These are phyloP conservation scores for Phytophthora pluvialis DNA, from an alignment of 352 stramenopile species.

Conservation along the genomic window DNA sequence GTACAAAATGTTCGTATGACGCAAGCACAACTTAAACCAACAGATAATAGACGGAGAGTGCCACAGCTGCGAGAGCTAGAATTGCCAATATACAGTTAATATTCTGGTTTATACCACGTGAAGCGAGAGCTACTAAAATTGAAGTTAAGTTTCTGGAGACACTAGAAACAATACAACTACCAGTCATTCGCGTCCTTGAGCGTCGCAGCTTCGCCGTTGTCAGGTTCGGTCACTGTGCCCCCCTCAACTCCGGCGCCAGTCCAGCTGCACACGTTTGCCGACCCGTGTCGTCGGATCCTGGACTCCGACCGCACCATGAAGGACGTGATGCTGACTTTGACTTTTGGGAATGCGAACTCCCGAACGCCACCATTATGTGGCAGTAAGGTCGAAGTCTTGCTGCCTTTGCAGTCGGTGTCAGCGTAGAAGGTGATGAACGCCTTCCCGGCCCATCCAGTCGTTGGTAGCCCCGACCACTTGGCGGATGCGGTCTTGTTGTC, in stretches of 20 bases:
- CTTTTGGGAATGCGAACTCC: constrained; percentile 11
- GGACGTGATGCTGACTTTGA: constrained; percentile 12
- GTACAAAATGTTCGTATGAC: background rate
- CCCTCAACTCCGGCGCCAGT: background rate
- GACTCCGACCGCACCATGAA: constrained; percentile 26
- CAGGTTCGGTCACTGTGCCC: constrained; percentile 11
- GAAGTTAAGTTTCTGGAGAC: background rate
- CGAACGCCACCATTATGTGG: constrained; percentile 18
- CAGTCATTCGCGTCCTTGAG: background rate
- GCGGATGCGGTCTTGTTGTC: constrained; percentile 25
- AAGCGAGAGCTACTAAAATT: background rate
- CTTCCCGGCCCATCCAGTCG: constrained; percentile 8
- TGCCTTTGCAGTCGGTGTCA: constrained; percentile 17
- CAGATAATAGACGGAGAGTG: background rate
- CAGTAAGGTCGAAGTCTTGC: background rate
- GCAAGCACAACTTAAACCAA: background rate
- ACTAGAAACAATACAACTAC: background rate
- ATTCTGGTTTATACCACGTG: background rate
- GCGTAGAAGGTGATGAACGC: constrained; percentile 36
- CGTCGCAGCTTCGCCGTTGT: background rate
- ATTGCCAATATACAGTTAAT: background rate
- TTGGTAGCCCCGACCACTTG: constrained; percentile 23
- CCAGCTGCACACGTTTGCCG: constrained; percentile 24
- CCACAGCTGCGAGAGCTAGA: background rate
- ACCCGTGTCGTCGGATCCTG: background rate